Conservation (phyloP, 1,284 basidiomycete species). For the Phellinidium pouzarii region DNA sequence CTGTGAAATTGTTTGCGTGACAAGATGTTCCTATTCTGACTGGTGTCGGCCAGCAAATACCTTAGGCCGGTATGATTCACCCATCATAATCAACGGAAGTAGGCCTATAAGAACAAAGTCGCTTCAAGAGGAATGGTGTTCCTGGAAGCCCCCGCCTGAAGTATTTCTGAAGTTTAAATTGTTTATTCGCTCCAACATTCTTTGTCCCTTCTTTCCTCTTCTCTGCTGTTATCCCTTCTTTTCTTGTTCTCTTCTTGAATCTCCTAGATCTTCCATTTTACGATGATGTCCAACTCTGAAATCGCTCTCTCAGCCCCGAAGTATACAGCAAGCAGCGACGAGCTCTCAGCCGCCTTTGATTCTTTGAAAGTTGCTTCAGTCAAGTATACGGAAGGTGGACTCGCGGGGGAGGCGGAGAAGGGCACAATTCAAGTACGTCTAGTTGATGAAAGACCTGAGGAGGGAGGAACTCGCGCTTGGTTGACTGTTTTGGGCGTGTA, state of each 20-base stretch:
- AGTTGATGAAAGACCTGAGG: neutral
- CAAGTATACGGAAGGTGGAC: neutral
- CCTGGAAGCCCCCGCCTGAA: neutral
- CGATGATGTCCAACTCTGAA: neutral
- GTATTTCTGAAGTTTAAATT: neutral
- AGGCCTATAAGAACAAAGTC: neutral
- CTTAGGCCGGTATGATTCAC: neutral
- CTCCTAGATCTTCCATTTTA: neutral
- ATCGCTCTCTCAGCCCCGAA: neutral
- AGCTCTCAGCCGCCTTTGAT: neutral
- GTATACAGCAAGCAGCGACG: neutral
- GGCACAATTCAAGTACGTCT: neutral
- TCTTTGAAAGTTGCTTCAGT: neutral
- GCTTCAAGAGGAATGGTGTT: neutral
- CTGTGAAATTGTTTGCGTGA: neutral
- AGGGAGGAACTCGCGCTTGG: neutral
- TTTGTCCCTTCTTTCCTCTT: neutral
- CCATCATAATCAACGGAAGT: neutral
- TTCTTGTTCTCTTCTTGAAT: neutral
- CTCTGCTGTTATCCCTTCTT: neutral
- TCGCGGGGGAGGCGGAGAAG: neutral
- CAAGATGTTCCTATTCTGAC: neutral
- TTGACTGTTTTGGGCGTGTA: neutral
- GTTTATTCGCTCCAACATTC: neutral
- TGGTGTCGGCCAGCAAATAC: neutral